Conservation (phyloP, 495 filamentous ascomycete genomes). For the Glonium stellatum region DNA sequence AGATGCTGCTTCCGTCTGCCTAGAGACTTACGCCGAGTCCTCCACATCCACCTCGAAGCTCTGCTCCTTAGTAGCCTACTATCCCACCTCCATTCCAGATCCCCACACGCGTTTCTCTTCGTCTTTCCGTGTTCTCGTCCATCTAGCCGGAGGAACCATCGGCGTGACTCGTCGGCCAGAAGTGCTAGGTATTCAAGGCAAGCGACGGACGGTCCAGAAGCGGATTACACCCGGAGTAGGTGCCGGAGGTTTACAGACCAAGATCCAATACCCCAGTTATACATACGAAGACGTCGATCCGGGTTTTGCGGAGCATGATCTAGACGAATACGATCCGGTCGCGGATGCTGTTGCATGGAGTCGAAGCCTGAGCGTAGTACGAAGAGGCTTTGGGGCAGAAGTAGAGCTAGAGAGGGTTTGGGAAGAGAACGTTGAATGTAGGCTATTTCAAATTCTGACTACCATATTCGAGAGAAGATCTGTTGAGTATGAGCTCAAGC, state of each 20-base stretch:
- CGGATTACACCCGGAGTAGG: conserved; percentile 49
- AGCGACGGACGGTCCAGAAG: conserved; percentile 44
- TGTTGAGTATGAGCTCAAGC: background rate
- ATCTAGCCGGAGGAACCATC: conserved; percentile 35
- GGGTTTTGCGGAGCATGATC: conserved; percentile 48
- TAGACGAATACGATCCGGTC: conserved; percentile 46
- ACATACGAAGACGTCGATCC: conserved; percentile 34
- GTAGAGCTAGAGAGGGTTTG: conserved; percentile 52
- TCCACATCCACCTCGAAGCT: conserved; percentile 37
- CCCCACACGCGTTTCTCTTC: conserved; percentile 38
- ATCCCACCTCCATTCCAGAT: conserved; percentile 42
- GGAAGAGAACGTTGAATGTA: conserved; percentile 55
- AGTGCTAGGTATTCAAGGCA: conserved; percentile 59
- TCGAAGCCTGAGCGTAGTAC: conserved; percentile 40
- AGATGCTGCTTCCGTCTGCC: conserved; percentile 35
- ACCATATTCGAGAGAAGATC: background rate
- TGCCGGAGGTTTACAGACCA: conserved; percentile 41
- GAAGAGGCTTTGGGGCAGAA: conserved; percentile 53
- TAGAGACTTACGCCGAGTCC: conserved; percentile 33
- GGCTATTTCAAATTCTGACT: conserved; percentile 14
- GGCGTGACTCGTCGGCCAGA: conserved; percentile 38
- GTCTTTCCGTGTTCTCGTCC: conserved; percentile 41
- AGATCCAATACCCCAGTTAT: conserved; percentile 41
- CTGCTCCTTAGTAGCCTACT: conserved; percentile 44
- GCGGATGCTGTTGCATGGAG: conserved; percentile 45